Conservation (phyloP, 2,329 filamentous ascomycete species). For the Xylaria sp. region DNA sequence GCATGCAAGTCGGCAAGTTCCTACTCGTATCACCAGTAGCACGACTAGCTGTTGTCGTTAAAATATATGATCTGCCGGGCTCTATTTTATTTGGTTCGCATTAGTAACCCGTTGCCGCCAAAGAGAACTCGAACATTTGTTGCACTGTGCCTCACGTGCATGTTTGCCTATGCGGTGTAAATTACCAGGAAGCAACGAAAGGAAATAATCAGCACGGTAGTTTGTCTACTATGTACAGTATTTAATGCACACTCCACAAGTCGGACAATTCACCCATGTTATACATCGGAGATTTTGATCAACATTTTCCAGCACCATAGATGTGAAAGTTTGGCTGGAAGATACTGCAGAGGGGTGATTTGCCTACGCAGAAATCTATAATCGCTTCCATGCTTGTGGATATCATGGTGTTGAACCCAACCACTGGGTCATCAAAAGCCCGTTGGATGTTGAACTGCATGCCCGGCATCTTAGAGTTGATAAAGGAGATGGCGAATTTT, state of each 20-base stretch:
- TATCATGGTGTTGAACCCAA: neutral
- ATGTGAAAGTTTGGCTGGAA: neutral
- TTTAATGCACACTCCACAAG: conserved; percentile 1
- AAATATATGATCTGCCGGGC: neutral
- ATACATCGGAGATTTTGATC: conserved; percentile 36
- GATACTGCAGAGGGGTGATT: neutral
- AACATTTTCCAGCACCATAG: conserved; percentile 2
- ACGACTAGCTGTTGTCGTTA: neutral
- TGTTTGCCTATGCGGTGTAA: conserved; percentile 4
- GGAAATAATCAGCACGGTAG: neutral
- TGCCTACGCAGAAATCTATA: neutral
- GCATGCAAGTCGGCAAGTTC: conserved; percentile 21
- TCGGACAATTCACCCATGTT: conserved; percentile 25
- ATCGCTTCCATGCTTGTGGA: neutral
- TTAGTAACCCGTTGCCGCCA: conserved; percentile 2
- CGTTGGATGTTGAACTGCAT: neutral
- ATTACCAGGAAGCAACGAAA: neutral
- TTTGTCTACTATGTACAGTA: too few species aligned
- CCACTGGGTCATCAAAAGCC: neutral
- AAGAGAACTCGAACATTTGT: neutral
- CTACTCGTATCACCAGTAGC: conserved; percentile 1
- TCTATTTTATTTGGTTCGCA: neutral
- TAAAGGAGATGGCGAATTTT: neutral
- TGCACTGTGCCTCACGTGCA: conserved; percentile 7
- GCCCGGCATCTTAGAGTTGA: neutral